Percentiles rank a stretch among this genome's conserved stretches.
phyloP scores from a whole-genome alignment of 441 rosid genomes.

The Cnidoscolus chayamansa region DNA sequence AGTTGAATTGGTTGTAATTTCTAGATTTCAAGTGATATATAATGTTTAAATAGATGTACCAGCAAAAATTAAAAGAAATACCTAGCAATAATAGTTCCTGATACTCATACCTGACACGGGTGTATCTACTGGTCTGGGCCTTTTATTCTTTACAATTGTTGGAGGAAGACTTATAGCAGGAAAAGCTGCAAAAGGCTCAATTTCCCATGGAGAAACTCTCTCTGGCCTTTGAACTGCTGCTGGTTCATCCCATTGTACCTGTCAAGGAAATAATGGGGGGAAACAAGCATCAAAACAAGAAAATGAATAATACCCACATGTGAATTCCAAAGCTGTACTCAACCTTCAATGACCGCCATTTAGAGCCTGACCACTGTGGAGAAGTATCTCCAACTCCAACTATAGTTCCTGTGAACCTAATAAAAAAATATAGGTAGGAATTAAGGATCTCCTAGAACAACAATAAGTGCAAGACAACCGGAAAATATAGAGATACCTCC shows the following conservation, averaged over 20 bases:
- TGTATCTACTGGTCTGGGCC: conserved; percentile 52
- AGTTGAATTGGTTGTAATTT: conserved; percentile 34
- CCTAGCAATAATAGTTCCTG: neutral
- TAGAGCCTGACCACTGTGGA: conserved; percentile 65
- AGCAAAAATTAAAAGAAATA: conserved; percentile 4
- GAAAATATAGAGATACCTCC: conserved; percentile 41
- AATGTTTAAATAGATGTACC: conserved; percentile 14
- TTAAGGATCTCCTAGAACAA: conserved; percentile 14
- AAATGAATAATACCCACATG: conserved; percentile 12
- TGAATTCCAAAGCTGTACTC: conserved; percentile 14
- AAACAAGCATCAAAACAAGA: conserved; percentile 27
- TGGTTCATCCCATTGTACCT: conserved; percentile 95
- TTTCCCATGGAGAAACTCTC: conserved; percentile 94
- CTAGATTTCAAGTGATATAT: conserved; percentile 33
- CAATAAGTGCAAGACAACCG: conserved; percentile 5
- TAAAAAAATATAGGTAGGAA: conserved; percentile 14
- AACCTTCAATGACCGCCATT: conserved; percentile 91
- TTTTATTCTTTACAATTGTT: conserved; percentile 50
- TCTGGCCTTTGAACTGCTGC: conserved; percentile 69
- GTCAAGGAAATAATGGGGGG: conserved; percentile 21
- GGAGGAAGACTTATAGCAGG: conserved; percentile 38
- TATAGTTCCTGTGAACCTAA: conserved; percentile 78
- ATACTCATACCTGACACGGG: conserved; percentile 46
- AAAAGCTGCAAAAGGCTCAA: conserved; percentile 60
- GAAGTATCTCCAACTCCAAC: conserved; percentile 70